Base-by-base conservation (phyloP, 805 yeast species). In the Ogataea populi-albae region DNA sequence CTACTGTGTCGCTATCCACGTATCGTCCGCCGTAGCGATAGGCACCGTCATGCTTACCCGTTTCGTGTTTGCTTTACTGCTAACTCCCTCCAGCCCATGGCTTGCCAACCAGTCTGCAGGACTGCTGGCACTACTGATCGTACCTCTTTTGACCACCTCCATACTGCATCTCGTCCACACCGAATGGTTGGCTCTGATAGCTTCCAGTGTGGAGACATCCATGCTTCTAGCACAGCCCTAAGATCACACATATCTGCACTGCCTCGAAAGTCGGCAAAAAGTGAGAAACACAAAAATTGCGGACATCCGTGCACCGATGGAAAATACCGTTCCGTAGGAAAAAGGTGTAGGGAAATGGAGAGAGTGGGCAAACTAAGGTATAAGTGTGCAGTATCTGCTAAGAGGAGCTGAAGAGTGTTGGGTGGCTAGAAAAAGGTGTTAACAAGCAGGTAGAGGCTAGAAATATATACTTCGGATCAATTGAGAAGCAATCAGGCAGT, bases 41-140 rank as follows among this genome's bases (percentile, higher is more conserved):
- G 54, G 54, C 6, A 37, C 50, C 12, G 32, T 45, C 14, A 21
- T 49, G 20, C 34, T 49, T 16, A 46, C 51, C 14, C 40, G 35
- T 24, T 41, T 37, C 21, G 20, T 49, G 23, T 43, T 46, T 32
- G 30, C 40, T 32, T 34, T 43, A 17, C 26, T 31, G 2, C 35
- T 43, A 30, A 46, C 36, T 6, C 27, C 26, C 11, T 12, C 36
- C 10, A 28, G 30, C 12, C 50, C 50, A 4, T 46, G 50, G 50
- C 31, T 43, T 4, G 17, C 37, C 26, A 34, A 30, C 18, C 50
- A 46, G 26, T 17, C 27, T 4, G 32, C 41, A 5, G 23, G 29
- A 5, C 16, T 32, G n/a, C 25, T 42, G 14, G 32, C 35, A 17
- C 29, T 41, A 32, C 31, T 43, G 27, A 28, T 25, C 12, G 25